A percentile compares a stretch with the other conserved stretches of the same genome.
phyloP scores from a whole-genome alignment of 2,329 filamentous ascomycete species.

The Neocatenulostroma microsporum region DNA sequence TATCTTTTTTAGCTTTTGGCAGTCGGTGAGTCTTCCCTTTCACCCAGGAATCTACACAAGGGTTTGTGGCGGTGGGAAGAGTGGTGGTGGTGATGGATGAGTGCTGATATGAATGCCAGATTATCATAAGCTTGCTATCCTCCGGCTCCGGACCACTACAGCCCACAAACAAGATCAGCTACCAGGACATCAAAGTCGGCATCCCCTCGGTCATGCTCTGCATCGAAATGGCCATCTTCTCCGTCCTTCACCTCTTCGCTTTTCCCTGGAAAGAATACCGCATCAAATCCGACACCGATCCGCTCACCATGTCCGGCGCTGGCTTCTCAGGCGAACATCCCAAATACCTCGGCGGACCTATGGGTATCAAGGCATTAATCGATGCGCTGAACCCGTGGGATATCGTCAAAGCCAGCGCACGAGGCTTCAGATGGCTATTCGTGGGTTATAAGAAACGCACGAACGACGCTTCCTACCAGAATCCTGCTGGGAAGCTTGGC shows the following conservation, averaged over 20 bases:
- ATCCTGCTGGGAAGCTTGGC: constrained; percentile 13
- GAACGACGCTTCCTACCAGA: constrained; percentile 35
- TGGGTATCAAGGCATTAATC: constrained; percentile 57
- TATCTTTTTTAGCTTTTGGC: constrained; percentile 89
- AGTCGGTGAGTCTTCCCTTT: constrained; percentile 41
- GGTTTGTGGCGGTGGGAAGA: too few species aligned
- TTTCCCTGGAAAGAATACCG: constrained; percentile 70
- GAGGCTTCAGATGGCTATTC: constrained; percentile 73
- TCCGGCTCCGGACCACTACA: constrained; percentile 56
- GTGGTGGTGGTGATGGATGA: background rate
- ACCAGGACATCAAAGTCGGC: constrained; percentile 71
- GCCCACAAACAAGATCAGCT: constrained; percentile 54
- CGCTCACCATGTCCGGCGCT: constrained; percentile 18
- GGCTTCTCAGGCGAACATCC: constrained; percentile 17
- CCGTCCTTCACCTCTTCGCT: constrained; percentile 70
- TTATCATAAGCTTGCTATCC: constrained; percentile 54
- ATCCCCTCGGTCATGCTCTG: constrained; percentile 71
- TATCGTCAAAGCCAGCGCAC: constrained; percentile 68
- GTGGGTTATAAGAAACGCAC: constrained; percentile 58
- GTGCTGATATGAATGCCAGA: constrained; percentile 26
- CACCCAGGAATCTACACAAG: background rate
- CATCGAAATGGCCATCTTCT: constrained; percentile 77
- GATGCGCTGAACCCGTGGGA: constrained; percentile 78
- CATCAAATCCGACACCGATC: constrained; percentile 25
- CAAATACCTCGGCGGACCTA: constrained; percentile 54